These are phyloP conservation scores for Brassica rapa DNA, from an alignment of 345 rosid genomes.

Conservation along the genomic window DNA sequence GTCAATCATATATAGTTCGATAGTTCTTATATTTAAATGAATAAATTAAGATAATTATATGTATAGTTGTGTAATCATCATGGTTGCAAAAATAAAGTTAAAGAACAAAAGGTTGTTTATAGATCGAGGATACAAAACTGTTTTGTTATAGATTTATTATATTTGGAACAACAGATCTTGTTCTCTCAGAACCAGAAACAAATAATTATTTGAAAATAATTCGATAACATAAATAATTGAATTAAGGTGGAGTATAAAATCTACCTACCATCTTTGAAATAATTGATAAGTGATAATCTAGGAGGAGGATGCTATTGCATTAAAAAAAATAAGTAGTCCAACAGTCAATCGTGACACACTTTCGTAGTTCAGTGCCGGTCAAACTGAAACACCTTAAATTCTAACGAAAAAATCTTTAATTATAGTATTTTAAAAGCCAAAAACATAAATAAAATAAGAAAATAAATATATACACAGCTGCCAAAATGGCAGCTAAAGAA, in stretches of 20 bases:
- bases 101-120: neutral
- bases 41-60: neutral
- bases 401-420: neutral
- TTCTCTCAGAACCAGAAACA: neutral
- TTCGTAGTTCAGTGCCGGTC: constrained; percentile 26
- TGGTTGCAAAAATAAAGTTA: neutral
- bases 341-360: constrained; percentile 27
- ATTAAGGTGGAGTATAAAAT: neutral
- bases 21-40: neutral
- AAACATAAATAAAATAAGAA: neutral
- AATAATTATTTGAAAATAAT: neutral
- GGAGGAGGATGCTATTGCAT: neutral
- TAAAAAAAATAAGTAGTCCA: constrained; percentile 17
- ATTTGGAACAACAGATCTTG: neutral
- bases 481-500: neutral
- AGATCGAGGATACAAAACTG: neutral
- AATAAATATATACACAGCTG: neutral
- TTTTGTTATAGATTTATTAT: neutral
- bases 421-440: neutral
- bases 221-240: neutral
- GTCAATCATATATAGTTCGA: neutral
- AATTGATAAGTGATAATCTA: neutral
- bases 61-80: neutral
- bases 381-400: constrained; percentile 14
- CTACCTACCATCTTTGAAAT: neutral